phyloP scores from a whole-genome alignment of 768 basidiomycete genomes.

The Ramaria sp. region DNA sequence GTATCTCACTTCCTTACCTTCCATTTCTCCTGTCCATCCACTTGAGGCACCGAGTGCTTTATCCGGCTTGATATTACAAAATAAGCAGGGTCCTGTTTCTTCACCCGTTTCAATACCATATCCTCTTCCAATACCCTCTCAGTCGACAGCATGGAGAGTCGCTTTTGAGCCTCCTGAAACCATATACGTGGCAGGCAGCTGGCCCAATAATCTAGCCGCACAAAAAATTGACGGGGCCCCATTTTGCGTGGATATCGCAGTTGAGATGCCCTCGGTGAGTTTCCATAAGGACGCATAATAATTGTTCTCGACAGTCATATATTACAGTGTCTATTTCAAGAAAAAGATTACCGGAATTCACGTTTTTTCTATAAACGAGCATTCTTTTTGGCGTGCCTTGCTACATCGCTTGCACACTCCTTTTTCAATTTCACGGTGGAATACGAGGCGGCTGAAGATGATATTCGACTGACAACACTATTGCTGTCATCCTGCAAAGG shows the following conservation, averaged over 20 bases:
- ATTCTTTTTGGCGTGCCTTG: slow-evolving; percentile 78
- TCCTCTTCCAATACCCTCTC: slow-evolving; percentile 54
- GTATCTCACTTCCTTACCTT: slow-evolving; percentile 47
- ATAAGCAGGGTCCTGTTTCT: slow-evolving; percentile 16
- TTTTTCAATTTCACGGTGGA: slow-evolving; percentile 43
- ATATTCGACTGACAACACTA: slow-evolving; percentile 57
- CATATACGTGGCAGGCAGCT: slow-evolving; percentile 74
- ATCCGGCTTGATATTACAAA: slow-evolving; percentile 39
- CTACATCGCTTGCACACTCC: slow-evolving; percentile 41
- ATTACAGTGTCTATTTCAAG: slow-evolving; percentile 69
- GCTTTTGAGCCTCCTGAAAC: slow-evolving; percentile 52
- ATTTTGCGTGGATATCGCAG: slow-evolving; percentile 69
- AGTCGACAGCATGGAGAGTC: slow-evolving; percentile 72
- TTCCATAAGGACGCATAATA: background rate
- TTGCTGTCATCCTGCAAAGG: slow-evolving; percentile 49
- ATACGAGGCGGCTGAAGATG: slow-evolving; percentile 47
- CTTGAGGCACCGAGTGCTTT: slow-evolving; percentile 39
- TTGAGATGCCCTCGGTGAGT: slow-evolving; percentile 81
- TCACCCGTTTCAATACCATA: slow-evolving; percentile 39
- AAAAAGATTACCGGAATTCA: slow-evolving; percentile 86
- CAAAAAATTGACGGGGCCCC: slow-evolving; percentile 54
- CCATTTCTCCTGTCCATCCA: slow-evolving; percentile 52
- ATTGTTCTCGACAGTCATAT: background rate
- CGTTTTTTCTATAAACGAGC: slow-evolving; percentile 90
- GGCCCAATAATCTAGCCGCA: slow-evolving; percentile 68